A percentile compares a stretch with the other conserved stretches of the same genome.
Evolutionary conservation across 306 rosid genomes (phyloP).

Genomic region (Quercus mongolica): DNA sequence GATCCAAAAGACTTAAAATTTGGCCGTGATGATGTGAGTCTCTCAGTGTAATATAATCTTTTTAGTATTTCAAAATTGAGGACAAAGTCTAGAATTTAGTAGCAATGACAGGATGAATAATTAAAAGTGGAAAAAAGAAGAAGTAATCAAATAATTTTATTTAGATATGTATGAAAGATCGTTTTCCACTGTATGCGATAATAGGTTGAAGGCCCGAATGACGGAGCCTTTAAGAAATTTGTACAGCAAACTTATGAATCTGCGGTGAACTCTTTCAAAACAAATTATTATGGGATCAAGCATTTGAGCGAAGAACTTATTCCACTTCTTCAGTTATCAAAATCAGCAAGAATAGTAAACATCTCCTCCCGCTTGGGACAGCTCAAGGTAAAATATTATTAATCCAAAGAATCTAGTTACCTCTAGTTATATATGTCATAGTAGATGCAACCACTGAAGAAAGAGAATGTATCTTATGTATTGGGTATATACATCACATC

Average conservation of each 20-base stretch:
- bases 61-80: not conserved
- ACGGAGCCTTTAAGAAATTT: too few relatives aligned
- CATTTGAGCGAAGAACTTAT: not conserved
- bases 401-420: not conserved
- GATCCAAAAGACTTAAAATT: not conserved
- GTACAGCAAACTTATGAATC: not conserved
- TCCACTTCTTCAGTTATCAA: not conserved
- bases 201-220: too few relatives aligned
- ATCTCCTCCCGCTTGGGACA: not conserved
- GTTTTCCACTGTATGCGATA: too few relatives aligned
- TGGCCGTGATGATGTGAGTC: not conserved
- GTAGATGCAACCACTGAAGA: not conserved
- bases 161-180: not conserved
- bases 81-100: not conserved
- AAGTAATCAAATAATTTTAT: too few relatives aligned
- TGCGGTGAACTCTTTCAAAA: not conserved
- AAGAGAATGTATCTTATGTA: too few relatives aligned
- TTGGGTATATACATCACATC: too few relatives aligned
- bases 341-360: not conserved
- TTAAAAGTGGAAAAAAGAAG: too few relatives aligned
- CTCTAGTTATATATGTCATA: not conserved
- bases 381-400: not conserved
- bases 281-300: conserved; percentile 2
- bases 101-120: not conserved
- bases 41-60: not conserved